Base-by-base conservation (phyloP, 1,139 yeast species). In the Waltiozyma sp. region DNA sequence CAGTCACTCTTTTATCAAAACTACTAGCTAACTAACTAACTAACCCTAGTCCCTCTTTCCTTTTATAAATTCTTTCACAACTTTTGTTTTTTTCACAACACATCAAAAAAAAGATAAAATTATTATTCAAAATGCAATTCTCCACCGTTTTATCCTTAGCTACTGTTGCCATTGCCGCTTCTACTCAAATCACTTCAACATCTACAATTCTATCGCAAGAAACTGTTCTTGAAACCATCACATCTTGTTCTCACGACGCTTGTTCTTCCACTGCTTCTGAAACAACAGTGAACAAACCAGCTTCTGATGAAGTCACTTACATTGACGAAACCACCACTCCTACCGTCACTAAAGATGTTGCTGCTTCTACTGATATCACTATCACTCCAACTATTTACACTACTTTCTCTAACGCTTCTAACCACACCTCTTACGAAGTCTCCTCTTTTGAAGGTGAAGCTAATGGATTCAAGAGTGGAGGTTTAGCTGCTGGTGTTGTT, bases 151-250 rank as follows among this genome's bases (percentile, higher is more conserved):
- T 35, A 18, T 50, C 52, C 37, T 38, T 50, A 40, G 48, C 54
- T 36, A 35, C 64, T 38, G 60, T 57, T 24, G 65, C 62, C 49
- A 48, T 61, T 37, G 63, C 56, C 42, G 55, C 56, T 40, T 40
- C 51, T 18, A 45, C 51, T 23, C 50, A 59, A 47, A 55, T 60
- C 59, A 56, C 61, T 42, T 61, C 70, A 50, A 58, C 66, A 45
- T 60, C 59, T 40, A 56, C 64, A 42, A 61, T 57, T 37, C 57
- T 65, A 42, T 47, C 53, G 26, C 52, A 53, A 39, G 41, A 56
- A 42, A 67, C 69, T 49, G 63, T 73, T 46, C 61, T 69, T 49
- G 63, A 69, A 46, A 72, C 79, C 57, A 64, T 73, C 62, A 72
- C 77, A 47, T 65, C 71, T 43, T 74, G 80, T 63, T 54, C 60